Evolutionary conservation across 2,329 filamentous ascomycete genomes (phyloP).

Genomic region (Dactylonectria macrodidyma): DNA sequence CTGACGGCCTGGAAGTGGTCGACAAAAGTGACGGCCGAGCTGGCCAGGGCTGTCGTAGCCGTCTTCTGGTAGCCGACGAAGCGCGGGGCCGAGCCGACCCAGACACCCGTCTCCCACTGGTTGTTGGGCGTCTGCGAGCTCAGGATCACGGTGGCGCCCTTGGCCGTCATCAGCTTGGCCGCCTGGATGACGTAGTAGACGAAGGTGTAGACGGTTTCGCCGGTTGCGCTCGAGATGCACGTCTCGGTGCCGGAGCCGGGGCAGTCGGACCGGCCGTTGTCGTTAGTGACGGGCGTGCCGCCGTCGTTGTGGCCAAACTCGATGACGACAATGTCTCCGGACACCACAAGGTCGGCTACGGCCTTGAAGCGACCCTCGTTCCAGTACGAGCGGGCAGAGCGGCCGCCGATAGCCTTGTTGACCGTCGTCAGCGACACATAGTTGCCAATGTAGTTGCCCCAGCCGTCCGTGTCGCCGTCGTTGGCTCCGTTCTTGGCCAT

Average conservation of each 20-base stretch:
- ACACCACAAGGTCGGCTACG: constrained; percentile 66
- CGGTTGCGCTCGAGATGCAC: constrained; percentile 55
- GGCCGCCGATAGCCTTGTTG: constrained; percentile 77
- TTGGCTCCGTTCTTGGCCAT: constrained; percentile 66
- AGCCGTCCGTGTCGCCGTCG: constrained; percentile 65
- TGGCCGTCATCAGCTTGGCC: constrained; percentile 65
- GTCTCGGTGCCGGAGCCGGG: constrained; percentile 66
- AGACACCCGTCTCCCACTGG: constrained; percentile 71
- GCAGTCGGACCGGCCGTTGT: constrained; percentile 76
- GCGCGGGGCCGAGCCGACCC: constrained; percentile 61
- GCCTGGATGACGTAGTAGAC: constrained; percentile 73
- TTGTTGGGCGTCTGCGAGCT: constrained; percentile 71
- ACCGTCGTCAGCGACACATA: constrained; percentile 62
- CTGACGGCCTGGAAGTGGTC: constrained; percentile 73
- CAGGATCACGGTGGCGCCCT: constrained; percentile 74
- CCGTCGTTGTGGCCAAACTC: constrained; percentile 84
- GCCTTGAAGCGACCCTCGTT: constrained; percentile 75
- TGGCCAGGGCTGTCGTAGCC: constrained; percentile 54
- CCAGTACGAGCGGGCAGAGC: constrained; percentile 76
- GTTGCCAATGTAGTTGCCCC: constrained; percentile 73
- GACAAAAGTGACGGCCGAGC: constrained; percentile 66
- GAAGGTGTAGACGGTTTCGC: constrained; percentile 72
- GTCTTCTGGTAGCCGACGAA: constrained; percentile 70
- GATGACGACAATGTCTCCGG: constrained; percentile 77
- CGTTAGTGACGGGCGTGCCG: constrained; percentile 65